Base-by-base conservation (phyloP, 345 rosid genomes). In the Erysimum cheiranthoides region DNA sequence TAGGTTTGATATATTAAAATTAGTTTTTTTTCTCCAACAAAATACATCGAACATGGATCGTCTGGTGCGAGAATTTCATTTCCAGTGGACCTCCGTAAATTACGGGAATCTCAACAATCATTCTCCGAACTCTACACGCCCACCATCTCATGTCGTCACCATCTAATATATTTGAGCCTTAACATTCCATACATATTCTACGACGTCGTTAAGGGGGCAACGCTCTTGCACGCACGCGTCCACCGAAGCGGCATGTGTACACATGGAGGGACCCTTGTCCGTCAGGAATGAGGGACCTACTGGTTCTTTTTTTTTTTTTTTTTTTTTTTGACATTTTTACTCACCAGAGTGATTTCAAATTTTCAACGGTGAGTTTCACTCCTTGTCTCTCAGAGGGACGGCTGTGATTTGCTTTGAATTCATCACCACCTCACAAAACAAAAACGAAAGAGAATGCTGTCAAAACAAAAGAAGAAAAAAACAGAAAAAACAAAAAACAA, bases 31-130 rank as follows among this genome's bases (percentile, higher is more conserved):
- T 70, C 11, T 38, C 47, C n/a, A 65, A 47, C 45, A 77, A 70
- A 14, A 77, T 77, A 49, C 72, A 77, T 71, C 54, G 80, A 77
- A 71, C 67, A 77, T 71, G 60, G 71, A 69, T 51, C 50, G 39
- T 57, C 35, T 68, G 79, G 61, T 31, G 62, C 10, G 69, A 52
- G 17, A 53, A 42, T 61, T 61, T 70, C 0, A 35, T 16, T 56
- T 46, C 46, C 53, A 54, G 8, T 70, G 73, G 74, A 57, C 52
- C 67, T 71, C 80, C 80, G 80, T 49, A 65, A 77, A 17, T 77
- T 30, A 71, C 80, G 80, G 80, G 61, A 36, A 54, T 39, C 72
- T 52, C 53, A 40, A 77, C 64, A 45, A 77, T 71, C 76, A 77
- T 77, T 71, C 71, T 56, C 67, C 52, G 18, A 56, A 77, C 67